Percentiles rank a stretch among this genome's conserved stretches.
These are phyloP conservation scores for Hymenoscyphus fraxineus DNA, from an alignment of 2,329 filamentous ascomycete species.

Conservation along the genomic window DNA sequence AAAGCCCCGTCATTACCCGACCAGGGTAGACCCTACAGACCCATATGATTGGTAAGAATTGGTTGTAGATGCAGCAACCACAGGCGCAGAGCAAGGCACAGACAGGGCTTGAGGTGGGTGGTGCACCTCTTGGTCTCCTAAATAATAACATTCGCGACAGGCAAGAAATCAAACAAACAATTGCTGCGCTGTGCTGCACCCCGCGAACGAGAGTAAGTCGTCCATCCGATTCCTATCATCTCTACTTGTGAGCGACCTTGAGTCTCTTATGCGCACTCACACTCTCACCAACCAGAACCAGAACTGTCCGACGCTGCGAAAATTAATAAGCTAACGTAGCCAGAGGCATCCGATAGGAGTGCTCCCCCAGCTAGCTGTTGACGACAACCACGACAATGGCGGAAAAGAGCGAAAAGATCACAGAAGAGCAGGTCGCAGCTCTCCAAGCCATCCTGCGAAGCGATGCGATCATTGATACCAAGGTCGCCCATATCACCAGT, in stretches of 20 bases:
- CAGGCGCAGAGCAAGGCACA: neutral
- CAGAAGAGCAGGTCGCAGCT: slow-evolving; percentile 55
- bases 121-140: neutral
- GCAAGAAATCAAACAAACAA: neutral
- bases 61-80: neutral
- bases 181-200: neutral
- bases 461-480: slow-evolving; percentile 65
- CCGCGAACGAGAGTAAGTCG: neutral
- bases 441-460: slow-evolving; percentile 51
- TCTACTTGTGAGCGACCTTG: neutral
- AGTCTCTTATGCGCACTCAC: neutral
- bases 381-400: slow-evolving; percentile 3
- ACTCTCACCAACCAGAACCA: neutral
- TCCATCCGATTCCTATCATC: neutral
- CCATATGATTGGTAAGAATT: too few species aligned
- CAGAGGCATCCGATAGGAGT: slow-evolving; percentile 16
- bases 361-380: slow-evolving; percentile 10
- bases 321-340: slow-evolving; percentile 16
- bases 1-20: too few species aligned
- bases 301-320: neutral
- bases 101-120: neutral
- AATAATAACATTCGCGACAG: neutral
- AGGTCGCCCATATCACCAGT: slow-evolving; percentile 66
- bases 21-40: too few species aligned
- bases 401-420: slow-evolving; percentile 53